These are phyloP conservation scores for Calonectria montana DNA, from an alignment of 2,329 filamentous ascomycete species.

Conservation along the genomic window DNA sequence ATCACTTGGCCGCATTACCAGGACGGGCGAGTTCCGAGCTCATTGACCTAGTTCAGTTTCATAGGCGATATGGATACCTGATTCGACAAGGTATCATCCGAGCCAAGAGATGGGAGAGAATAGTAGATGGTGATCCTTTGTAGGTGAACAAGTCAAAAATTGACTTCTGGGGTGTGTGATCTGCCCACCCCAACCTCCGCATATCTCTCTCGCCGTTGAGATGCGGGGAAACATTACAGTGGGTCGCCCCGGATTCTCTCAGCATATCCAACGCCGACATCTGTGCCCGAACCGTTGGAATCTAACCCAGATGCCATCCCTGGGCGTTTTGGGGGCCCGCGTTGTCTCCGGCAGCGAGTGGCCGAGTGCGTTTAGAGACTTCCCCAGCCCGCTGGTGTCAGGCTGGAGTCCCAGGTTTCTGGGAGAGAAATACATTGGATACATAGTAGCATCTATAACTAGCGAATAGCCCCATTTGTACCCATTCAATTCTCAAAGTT, in stretches of 20 bases:
- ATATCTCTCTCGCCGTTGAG: not conserved
- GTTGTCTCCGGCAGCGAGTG: too few relatives aligned
- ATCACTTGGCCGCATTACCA: not conserved
- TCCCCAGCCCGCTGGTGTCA: not conserved
- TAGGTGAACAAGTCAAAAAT: not conserved
- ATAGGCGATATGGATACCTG: not conserved
- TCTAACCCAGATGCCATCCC: not conserved
- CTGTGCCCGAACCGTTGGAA: not conserved
- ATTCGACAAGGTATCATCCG: not conserved
- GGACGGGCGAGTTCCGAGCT: not conserved
- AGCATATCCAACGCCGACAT: not conserved
- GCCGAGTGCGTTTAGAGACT: not conserved
- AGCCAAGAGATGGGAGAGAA: not conserved
- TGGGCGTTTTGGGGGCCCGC: not conserved
- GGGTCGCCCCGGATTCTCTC: not conserved
- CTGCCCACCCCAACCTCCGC: not conserved
- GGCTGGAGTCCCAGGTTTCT: not conserved
- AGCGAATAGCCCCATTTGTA: not conserved
- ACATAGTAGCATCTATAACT: not conserved
- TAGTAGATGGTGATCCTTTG: not conserved
- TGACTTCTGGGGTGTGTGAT: not conserved
- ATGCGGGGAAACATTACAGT: conserved; percentile 3
- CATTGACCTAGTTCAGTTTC: not conserved
- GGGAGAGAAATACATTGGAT: not conserved
- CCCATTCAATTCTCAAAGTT: not conserved